phyloP scores from a whole-genome alignment of 106 monocot species.

The Ottelia alismoides region DNA sequence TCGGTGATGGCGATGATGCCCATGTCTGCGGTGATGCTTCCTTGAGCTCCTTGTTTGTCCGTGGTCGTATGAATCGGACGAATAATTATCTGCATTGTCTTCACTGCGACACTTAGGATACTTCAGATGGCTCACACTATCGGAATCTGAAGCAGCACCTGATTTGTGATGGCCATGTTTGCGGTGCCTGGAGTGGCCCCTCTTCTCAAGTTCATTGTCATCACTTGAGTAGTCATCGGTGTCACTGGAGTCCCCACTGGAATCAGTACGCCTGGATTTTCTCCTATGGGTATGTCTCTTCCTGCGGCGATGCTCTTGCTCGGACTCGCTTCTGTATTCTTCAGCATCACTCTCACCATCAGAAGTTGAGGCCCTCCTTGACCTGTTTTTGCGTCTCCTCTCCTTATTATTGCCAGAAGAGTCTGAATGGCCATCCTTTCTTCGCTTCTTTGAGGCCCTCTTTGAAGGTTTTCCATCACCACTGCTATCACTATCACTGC shows the following conservation, averaged over 20 bases:
- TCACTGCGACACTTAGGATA: slow-evolving; percentile 8
- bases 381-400: slow-evolving; percentile 25
- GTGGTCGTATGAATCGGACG: slow-evolving; percentile 20
- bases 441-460: slow-evolving; percentile 32
- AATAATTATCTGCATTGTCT: slow-evolving; percentile 10
- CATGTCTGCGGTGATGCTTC: slow-evolving; percentile 10
- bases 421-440: slow-evolving; percentile 28
- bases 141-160: slow-evolving; percentile 15
- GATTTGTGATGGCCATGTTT: slow-evolving; percentile 16
- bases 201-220: slow-evolving; percentile 16
- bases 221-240: slow-evolving; percentile 20
- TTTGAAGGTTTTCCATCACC: slow-evolving; percentile 26
- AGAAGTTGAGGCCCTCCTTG: slow-evolving; percentile 18
- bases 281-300: slow-evolving; percentile 32
- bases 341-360: slow-evolving; percentile 27
- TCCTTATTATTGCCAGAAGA: slow-evolving; percentile 17
- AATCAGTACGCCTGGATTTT: slow-evolving; percentile 13
- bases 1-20: slow-evolving; percentile 7
- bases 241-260: slow-evolving; percentile 25
- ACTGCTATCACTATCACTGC: too few relatives aligned
- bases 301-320: slow-evolving; percentile 23
- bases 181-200: slow-evolving; percentile 23
- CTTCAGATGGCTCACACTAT: slow-evolving; percentile 6
- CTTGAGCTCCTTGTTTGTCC: slow-evolving; percentile 6
- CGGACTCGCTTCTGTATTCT: slow-evolving; percentile 23